Evolutionary conservation across 345 rosid species (phyloP).

Genomic region (Lepidium africanum): DNA sequence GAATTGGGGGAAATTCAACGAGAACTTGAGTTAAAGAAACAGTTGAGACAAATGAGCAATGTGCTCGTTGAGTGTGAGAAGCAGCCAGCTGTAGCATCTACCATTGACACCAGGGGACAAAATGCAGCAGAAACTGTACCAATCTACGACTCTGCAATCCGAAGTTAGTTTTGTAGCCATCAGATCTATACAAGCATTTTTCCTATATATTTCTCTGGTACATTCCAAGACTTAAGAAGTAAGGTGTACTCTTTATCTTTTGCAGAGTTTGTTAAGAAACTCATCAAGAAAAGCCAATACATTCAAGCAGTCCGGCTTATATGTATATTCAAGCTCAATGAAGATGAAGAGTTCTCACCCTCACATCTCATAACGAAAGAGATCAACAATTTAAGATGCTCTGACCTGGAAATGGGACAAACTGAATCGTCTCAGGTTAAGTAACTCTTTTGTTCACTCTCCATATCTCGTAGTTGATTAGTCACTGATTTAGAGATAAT

Average conservation of each 20-base stretch:
- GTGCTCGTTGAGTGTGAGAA: not conserved
- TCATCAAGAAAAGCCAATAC: not conserved
- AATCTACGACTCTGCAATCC: not conserved
- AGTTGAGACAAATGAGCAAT: not conserved
- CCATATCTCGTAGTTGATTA: not conserved
- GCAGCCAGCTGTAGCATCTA: not conserved
- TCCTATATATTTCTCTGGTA: not conserved
- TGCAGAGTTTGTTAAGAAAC: slow-evolving; percentile 7
- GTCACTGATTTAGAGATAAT: not conserved
- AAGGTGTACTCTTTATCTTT: not conserved
- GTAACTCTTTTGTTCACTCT: not conserved
- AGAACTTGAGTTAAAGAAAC: slow-evolving; percentile 2
- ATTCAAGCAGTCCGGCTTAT: slow-evolving; percentile 8
- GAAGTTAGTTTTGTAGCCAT: not conserved
- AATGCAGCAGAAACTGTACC: not conserved
- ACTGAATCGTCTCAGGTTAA: not conserved
- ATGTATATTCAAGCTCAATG: not conserved
- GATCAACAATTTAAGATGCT: not conserved
- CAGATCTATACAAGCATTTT: not conserved
- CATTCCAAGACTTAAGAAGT: not conserved
- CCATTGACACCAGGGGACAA: not conserved
- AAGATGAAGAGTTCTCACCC: not conserved
- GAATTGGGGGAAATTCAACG: not conserved
- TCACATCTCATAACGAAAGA: slow-evolving; percentile 3
- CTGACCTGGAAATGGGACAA: not conserved